Evolutionary conservation across 2,329 filamentous ascomycete genomes (phyloP), one percentile per base, ranked within the genome.

Genomic region (Macrophomina phaseolina): DNA sequence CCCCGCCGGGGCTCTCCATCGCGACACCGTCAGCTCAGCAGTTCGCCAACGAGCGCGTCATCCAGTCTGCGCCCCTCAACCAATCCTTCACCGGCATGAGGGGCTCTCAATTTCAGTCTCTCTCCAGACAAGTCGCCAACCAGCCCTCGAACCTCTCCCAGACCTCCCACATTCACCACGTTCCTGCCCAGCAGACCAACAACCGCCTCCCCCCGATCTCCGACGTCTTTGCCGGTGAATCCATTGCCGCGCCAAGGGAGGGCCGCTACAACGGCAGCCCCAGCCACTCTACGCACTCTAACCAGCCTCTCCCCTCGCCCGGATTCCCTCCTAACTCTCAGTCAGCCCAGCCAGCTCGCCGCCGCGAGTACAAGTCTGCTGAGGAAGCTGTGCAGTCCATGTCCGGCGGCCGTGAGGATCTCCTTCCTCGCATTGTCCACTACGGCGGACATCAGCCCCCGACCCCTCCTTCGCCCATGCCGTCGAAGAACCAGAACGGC

Each of bases 41-140:
- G 69, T 98, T 98, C 75, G 92, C 94, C 72, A 89, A 93, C 74
- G 95, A 99, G 83, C 87, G 95, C 72, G 93, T 98, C 42, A 96
- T 99, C 68, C 95, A 99, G 80, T 99, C 95, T 4, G 95, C 95
- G 7, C 95, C 95, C 16, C 86, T 99, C 30, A 90, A 96, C 73
- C 94, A 97, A 77, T 96, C 93, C 45, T 99, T 99, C 77, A 97
- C 95, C 7, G 94, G 94, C 68, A 89, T 95, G 68, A 89, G 96
- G 76, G 89, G 93, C 73, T 77, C 74, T 65, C 78, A 77, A 58
- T 73, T 76, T 5, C 90, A 90, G 71, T 91, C 91, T 0, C 81
- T 92, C 67, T 92, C 91, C 52, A 87, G 92, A 62, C 92, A 95
- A 77, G 84, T 93, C 65, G 86, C 88, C 72, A 94, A 94, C 75